phyloP scores from a whole-genome alignment of 1,284 basidiomycete species.

The Puccinia novopanici region DNA sequence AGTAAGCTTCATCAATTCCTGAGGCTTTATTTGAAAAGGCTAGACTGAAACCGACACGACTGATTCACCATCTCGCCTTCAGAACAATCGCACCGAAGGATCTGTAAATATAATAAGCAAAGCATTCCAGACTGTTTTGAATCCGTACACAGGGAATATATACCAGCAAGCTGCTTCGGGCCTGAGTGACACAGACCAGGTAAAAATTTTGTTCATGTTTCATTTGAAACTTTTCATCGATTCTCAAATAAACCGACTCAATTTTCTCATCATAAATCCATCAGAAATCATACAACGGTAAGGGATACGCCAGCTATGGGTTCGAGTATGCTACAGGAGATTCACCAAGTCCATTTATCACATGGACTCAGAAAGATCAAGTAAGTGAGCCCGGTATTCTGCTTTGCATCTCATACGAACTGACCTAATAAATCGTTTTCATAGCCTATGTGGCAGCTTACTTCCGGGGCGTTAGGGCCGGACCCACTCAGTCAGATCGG shows the following conservation, averaged over 20 bases:
- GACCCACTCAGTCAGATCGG: slow-evolving; percentile 70
- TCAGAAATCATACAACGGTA: slow-evolving; percentile 59
- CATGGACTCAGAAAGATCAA: slow-evolving; percentile 49
- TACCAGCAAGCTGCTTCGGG: slow-evolving; percentile 58
- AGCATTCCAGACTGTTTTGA: slow-evolving; percentile 52
- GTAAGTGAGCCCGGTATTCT: slow-evolving; percentile 53
- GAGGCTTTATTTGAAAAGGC: background rate
- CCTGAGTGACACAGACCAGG: slow-evolving; percentile 55
- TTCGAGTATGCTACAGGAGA: slow-evolving; percentile 63
- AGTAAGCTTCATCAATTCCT: slow-evolving; percentile 51
- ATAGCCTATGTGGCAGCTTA: slow-evolving; percentile 74
- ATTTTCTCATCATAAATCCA: background rate
- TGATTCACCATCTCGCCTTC: slow-evolving; percentile 51
- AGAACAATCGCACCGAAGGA: slow-evolving; percentile 45
- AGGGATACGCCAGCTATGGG: slow-evolving; percentile 66
- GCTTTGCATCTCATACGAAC: slow-evolving; percentile 67
- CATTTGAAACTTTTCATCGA: background rate
- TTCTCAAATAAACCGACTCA: slow-evolving; percentile 36
- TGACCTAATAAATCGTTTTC: slow-evolving; percentile 67
- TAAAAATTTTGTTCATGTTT: background rate
- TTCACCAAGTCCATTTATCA: slow-evolving; percentile 32
- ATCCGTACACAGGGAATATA: slow-evolving; percentile 56
- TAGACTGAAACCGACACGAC: slow-evolving; percentile 54
- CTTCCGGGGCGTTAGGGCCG: slow-evolving; percentile 70
- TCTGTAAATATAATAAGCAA: slow-evolving; percentile 50